Conservation (phyloP, 805 yeast genomes). For the Candida khao-thaluensis region DNA sequence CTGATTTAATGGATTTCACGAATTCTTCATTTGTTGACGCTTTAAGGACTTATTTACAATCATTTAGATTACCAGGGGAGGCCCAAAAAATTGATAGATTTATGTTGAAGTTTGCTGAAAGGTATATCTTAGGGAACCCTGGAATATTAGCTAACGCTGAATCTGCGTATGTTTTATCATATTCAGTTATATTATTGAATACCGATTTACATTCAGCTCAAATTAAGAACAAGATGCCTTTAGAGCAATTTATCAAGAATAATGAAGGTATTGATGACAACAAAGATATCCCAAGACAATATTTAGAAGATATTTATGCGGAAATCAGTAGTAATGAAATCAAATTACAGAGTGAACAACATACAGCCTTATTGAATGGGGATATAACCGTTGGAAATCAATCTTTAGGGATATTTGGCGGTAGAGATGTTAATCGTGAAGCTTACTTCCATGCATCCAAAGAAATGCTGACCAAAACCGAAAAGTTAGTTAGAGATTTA, state of each 20-base stretch:
- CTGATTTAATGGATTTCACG: slow-evolving; percentile 79
- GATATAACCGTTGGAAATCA: slow-evolving; percentile 39
- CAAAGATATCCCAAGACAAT: slow-evolving; percentile 73
- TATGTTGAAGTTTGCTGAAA: slow-evolving; percentile 95
- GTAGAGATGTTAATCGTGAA: slow-evolving; percentile 68
- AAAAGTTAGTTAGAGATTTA: slow-evolving; percentile 69
- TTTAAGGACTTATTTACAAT: slow-evolving; percentile 77
- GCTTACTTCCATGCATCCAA: slow-evolving; percentile 91
- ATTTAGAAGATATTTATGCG: slow-evolving; percentile 63
- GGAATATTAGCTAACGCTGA: slow-evolving; percentile 87
- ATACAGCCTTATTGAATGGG: slow-evolving; percentile 79
- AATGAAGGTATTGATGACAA: slow-evolving; percentile 93
- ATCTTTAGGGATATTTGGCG: slow-evolving; percentile 61
- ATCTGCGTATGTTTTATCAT: slow-evolving; percentile 87
- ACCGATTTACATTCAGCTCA: slow-evolving; percentile 92
- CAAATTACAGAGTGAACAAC: slow-evolving; percentile 89
- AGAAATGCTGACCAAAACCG: slow-evolving; percentile 88
- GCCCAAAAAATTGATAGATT: slow-evolving; percentile 96
- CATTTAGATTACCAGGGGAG: slow-evolving; percentile 95
- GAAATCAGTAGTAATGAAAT: slow-evolving; percentile 87
- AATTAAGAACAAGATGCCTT: slow-evolving; percentile 81
- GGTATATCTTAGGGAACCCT: slow-evolving; percentile 87
- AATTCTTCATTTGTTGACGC: slow-evolving; percentile 77
- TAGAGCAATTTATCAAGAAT: slow-evolving; percentile 81
- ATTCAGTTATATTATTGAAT: slow-evolving; percentile 88